Evolutionary conservation across 2,329 filamentous ascomycete genomes (phyloP).

Genomic region (Thielaviopsis populi): DNA sequence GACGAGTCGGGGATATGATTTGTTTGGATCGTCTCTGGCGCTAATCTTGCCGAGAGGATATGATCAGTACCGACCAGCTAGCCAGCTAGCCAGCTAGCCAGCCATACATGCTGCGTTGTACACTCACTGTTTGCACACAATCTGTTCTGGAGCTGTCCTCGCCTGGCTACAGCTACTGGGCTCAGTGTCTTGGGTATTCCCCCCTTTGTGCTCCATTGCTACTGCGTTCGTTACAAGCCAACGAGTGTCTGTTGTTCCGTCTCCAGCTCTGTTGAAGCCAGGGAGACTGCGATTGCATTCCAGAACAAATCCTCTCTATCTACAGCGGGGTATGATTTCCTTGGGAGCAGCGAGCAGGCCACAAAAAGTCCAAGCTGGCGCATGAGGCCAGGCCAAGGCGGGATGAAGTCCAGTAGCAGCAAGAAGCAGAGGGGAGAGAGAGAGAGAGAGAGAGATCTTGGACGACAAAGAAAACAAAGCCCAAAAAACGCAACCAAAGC

Average conservation of each 20-base stretch:
- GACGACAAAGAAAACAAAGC: neutral
- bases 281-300: slow-evolving; percentile 3
- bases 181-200: neutral
- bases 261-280: neutral
- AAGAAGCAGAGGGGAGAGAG: neutral
- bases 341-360: neutral
- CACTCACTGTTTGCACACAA: neutral
- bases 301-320: slow-evolving; percentile 9
- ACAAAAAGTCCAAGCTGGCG: too few relatives aligned
- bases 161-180: neutral
- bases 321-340: neutral
- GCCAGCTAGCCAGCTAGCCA: neutral
- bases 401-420: neutral
- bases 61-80: neutral
- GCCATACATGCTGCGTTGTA: neutral
- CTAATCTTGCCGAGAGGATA: slow-evolving; percentile 6
- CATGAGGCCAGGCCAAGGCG: too few relatives aligned
- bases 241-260: neutral
- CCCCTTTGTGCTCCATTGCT: neutral
- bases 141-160: neutral
- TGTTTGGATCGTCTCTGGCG: slow-evolving; percentile 3
- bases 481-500: neutral
- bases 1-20: neutral
- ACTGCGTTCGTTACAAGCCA: neutral
- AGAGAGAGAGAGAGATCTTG: neutral